phyloP scores from a whole-genome alignment of 192 early-diverging fungal genomes.

The Phlyctochytrium arcticum region DNA sequence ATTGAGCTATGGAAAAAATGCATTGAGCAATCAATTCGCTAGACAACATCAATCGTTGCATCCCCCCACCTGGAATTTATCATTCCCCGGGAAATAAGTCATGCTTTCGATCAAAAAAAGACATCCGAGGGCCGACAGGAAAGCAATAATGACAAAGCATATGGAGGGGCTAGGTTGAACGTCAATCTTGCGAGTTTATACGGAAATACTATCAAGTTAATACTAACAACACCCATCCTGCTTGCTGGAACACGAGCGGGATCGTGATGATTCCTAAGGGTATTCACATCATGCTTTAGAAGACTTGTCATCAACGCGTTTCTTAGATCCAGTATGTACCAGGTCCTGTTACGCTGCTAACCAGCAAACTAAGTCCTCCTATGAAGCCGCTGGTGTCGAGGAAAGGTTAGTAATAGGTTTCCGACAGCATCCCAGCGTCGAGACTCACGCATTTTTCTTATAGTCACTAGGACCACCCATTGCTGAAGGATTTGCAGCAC shows the following conservation, averaged over 20 bases:
- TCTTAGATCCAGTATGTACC: slow-evolving; percentile 13
- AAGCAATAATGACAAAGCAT: slow-evolving; percentile 50
- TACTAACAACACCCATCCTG: slow-evolving; percentile 48
- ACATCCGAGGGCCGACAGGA: slow-evolving; percentile 57
- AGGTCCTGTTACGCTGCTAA: slow-evolving; percentile 45
- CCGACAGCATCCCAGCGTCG: not conserved
- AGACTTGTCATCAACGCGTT: too few relatives aligned
- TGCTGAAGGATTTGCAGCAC: too few relatives aligned
- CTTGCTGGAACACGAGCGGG: slow-evolving; percentile 54
- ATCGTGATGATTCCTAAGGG: slow-evolving; percentile 36
- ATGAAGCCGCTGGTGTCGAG: slow-evolving; percentile 34
- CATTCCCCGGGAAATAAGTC: slow-evolving; percentile 67
- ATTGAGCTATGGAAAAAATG: slow-evolving; percentile 35
- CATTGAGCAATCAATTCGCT: not conserved
- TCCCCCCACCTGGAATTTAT: slow-evolving; percentile 54
- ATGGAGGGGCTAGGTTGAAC: slow-evolving; percentile 46
- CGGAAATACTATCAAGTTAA: not conserved
- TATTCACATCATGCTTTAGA: not conserved
- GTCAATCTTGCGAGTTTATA: not conserved
- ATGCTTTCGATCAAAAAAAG: slow-evolving; percentile 70
- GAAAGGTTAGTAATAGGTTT: not conserved
- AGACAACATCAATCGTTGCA: not conserved
- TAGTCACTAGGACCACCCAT: slow-evolving; percentile 14
- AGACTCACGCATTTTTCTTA: slow-evolving; percentile 17
- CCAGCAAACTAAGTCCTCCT: slow-evolving; percentile 42